phyloP scores from a whole-genome alignment of 345 rosid genomes.

The Crucihimalaya himalaica region DNA sequence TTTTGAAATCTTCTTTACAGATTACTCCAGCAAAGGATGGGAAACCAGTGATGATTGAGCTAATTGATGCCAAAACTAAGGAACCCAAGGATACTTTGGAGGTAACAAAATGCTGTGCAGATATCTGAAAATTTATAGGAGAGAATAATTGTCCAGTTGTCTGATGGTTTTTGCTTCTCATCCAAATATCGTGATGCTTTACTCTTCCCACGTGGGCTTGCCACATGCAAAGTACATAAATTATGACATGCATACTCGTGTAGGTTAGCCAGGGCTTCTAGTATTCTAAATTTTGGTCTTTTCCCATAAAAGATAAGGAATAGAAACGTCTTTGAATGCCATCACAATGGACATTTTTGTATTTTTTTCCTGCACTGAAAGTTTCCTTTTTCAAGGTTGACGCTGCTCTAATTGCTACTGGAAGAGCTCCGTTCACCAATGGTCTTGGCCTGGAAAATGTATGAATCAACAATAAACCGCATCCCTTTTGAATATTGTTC shows the following conservation, averaged over 20 bases:
- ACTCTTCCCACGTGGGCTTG: neutral
- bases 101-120: slow-evolving; percentile 47
- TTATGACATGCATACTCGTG: neutral
- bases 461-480: slow-evolving; percentile 23
- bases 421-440: slow-evolving; percentile 97
- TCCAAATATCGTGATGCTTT: neutral
- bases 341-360: neutral
- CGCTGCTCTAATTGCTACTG: slow-evolving; percentile 97
- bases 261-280: neutral
- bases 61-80: slow-evolving; percentile 96
- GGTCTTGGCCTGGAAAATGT: slow-evolving; percentile 98
- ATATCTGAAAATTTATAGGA: neutral
- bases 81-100: slow-evolving; percentile 81
- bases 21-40: slow-evolving; percentile 97
- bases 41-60: slow-evolving; percentile 92
- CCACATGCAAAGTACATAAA: neutral
- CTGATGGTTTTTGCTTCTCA: neutral
- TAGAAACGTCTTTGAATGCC: neutral
- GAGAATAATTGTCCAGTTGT: neutral
- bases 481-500: neutral
- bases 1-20: slow-evolving; percentile 38
- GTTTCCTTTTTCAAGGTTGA: slow-evolving; percentile 63
- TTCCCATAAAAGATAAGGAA: neutral
- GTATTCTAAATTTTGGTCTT: neutral
- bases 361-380: neutral